Percentiles rank a stretch among this genome's conserved stretches.
phyloP scores from a whole-genome alignment of 1,284 basidiomycete species.

The Volvariella surrecta region DNA sequence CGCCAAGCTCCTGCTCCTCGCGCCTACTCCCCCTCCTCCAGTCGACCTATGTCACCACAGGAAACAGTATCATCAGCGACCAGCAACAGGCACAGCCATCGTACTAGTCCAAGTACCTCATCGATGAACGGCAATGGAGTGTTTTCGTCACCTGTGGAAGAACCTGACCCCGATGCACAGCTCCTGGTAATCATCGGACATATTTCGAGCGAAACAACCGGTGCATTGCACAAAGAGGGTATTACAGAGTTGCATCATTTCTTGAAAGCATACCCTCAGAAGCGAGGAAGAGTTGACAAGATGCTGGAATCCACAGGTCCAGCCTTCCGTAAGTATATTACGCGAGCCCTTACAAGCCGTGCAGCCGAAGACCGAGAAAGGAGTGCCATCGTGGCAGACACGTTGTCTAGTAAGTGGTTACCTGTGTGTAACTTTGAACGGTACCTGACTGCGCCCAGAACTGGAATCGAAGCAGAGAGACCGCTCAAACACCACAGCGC shows the following conservation, averaged over 20 bases:
- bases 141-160: constrained; percentile 46
- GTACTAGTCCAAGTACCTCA: constrained; percentile 56
- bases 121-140: constrained; percentile 40
- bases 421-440: constrained; percentile 6
- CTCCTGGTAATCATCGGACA: constrained; percentile 81
- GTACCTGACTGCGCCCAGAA: constrained; percentile 28
- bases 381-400: constrained; percentile 67
- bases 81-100: constrained; percentile 49
- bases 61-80: constrained; percentile 45
- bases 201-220: constrained; percentile 83
- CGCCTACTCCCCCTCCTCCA: constrained; percentile 47
- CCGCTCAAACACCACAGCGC: constrained; percentile 16
- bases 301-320: constrained; percentile 77
- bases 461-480: constrained; percentile 49
- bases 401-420: constrained; percentile 57
- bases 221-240: constrained; percentile 78
- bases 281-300: constrained; percentile 78
- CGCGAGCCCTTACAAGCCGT: constrained; percentile 71
- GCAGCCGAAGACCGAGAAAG: constrained; percentile 81
- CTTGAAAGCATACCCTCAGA: constrained; percentile 87
- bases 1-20: constrained; percentile 30
- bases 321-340: constrained; percentile 81
- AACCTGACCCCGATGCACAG: constrained; percentile 75
- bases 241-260: constrained; percentile 96
- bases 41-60: constrained; percentile 56